Base-by-base conservation (phyloP, 2,329 filamentous ascomycete species). In the Fusarium tanahbumbuense region DNA sequence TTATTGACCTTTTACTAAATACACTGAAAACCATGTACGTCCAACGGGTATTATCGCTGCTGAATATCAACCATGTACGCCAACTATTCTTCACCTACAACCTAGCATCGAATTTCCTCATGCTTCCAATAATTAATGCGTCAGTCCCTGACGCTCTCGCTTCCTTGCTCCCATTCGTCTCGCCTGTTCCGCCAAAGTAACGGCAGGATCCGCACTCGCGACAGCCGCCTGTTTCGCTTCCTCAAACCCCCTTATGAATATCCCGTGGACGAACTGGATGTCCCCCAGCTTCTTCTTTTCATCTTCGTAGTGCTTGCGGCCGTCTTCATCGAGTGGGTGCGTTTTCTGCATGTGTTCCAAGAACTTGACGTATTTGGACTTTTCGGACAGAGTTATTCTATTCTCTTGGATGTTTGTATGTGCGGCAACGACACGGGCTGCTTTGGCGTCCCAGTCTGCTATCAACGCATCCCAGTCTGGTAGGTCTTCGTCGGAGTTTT, bases 61-160 rank as follows among this genome's bases (percentile, higher is more conserved):
- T 6, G 2, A n/a, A 11, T n/a, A 12, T 37, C 34, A 37, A 37
- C 34, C 34, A 11, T 7, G 34, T 37, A 11, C 34, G 18, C 18
- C 34, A 6, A 6, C 5, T 3, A 37, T 37, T 9, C 34, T 37
- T n/a, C 34, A 4, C 16, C 5, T 6, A 1, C 5, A 37, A 0
- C 34, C 5, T n/a, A 37, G 16, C 9, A 37, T 11, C 9, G 5
- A 5, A 3, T 37, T 11, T 6, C 9, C 18, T n/a, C 34, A 37
- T n/a, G 5, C 32, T n/a, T 16, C 9, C 16, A 18, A 18, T 34
- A 16, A 9, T 5, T 34, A 37, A 6, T 6, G 16, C 5, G 18
- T 11, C 10, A 37, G 6, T 10, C 5, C 34, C 16, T n/a, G 2
- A 37, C 18, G 16, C 18, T 18, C n/a, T 11, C 34, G 11, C 3